Evolutionary conservation across 2,329 filamentous ascomycete genomes (phyloP), one percentile per base, ranked within the genome.

Genomic region (Eutypa lata): DNA sequence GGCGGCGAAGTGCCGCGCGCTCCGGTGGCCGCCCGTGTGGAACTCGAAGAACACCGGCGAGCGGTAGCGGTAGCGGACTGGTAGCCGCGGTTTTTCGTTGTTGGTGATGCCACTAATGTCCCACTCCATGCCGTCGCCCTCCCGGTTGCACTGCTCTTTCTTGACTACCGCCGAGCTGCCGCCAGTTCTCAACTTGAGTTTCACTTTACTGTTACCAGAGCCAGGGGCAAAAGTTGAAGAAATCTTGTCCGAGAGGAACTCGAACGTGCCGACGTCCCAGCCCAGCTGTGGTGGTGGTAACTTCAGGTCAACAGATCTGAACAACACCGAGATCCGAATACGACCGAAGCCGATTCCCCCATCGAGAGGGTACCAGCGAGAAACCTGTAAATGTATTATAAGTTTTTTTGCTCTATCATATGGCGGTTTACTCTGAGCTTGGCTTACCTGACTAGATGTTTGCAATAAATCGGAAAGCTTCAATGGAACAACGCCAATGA

Each of bases 211-310:
- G 48, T 62, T 61, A 73, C 38, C 79, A 71, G 5, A 45, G 21
- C 3, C 22, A 16, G 1, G 77, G 74, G 62, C 88, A 47, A 79
- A 79, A 14, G 79, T 73, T 0, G 88, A 84, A 0, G 80, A 79
- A 46, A 97, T 85, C 16, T 77, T 80, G 47, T 90, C 80, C 0
- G 87, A 90, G 0, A 81, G 74, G 67, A 97, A 95, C 65, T 96
- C 88, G 65, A 97, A 96, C 0, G 93, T 96, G 35, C 94, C 94
- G 43, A 97, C 90, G 55, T 97, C 91, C 90, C 93, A 97, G 10
- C 93, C 91, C 4, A 97, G 81, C 71, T 96, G 88, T 40, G 86
- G 76, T 0, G 89, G 89, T n/a, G 92, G 92, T 1, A 97, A 78
- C 45, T 85, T 85, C 50, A 93, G 88, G 69, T 96, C 92, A 43